Evolutionary conservation across 1,284 basidiomycete species (phyloP), one percentile per base, ranked within the genome.

Genomic region (Ustilago trichophora): DNA sequence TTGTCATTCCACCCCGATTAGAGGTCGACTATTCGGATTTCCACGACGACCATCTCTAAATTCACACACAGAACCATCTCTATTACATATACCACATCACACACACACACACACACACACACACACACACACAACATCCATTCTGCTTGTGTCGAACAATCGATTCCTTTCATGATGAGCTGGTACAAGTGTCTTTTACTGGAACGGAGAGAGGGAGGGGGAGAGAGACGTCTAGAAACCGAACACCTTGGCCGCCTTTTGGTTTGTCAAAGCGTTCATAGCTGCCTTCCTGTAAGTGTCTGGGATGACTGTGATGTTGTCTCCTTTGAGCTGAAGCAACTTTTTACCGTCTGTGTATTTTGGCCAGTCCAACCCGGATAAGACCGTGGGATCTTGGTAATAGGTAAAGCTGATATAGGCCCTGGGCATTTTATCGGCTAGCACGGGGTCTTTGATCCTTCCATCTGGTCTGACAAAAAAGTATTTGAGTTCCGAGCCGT

Each of bases 1-100:
- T 78, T 41, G 58, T 76, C 21, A 73, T 78, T 32, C 67, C 74
- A 5, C 74, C 74, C n/a, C 40, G 71, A n/a, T 45, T 78, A 13
- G 74, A 76, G 49, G 54, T 53, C 9, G 59, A 69, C 41, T 64
- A 42, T 33, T 64, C 59, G 1, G 59, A 59, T 13, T 62, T 69
- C 29, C 57, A 68, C 33, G 46, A 58, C 21, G 64, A 68, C 29
- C 57, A 62, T 13, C n/a, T 48, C 19, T 68, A 19, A 43, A n/a
- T n/a, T n/a, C n/a, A n/a, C n/a, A n/a, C n/a, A n/a, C n/a, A n/a
- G n/a, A n/a, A n/a, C n/a, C n/a, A n/a, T n/a, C n/a, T n/a, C n/a
- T n/a, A n/a, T n/a, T n/a, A n/a, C n/a, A n/a, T n/a, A n/a, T n/a
- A n/a, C n/a, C n/a, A n/a, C n/a, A n/a, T n/a, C n/a, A n/a, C n/a